Base-by-base conservation (phyloP, 75 land plant species). In the Sequoiadendron giganteum region DNA sequence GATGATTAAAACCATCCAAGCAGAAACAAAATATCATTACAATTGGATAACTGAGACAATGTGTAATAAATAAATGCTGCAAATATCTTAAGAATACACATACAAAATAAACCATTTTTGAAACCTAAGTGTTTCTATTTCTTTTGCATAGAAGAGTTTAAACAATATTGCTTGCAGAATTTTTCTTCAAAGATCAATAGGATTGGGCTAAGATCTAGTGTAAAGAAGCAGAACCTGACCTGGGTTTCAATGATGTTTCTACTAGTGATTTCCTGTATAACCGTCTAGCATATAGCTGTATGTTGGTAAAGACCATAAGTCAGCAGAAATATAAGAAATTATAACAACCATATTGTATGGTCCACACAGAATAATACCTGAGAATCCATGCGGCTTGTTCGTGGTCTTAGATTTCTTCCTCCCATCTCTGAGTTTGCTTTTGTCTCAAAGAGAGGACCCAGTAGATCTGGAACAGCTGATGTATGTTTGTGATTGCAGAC, bases 171-270 rank as follows among this genome's bases (percentile, higher is more conserved):
- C 25, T 78, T 21, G 8, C 81, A 78, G 40, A 40, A 36, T 36
- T 79, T 32, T 5, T 5, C 15, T 19, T 18, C 40, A 79, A 18
- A 79, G 82, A 47, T 47, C 32, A 39, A 28, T 25, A 73, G 84
- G 47, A 43, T 28, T 28, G 48, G 34, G n/a, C 45, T 39, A 82
- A 43, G 10, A 45, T 80, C 47, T 82, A 28, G 13, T 9, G 49
- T 82, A 10, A 47, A n/a, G 52, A 45, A 52, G 34, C 45, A 88
- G 40, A 88, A n/a, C 19, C 39, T 87, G 38, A 90, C 93, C 93
- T 92, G 13, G 92, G 93, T 89, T 90, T 92, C 73, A 92, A 85
- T 45, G 93, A 92, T 43, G 93, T 92, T 18, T 81, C 87, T 73
- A 92, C 93, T 79, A 92, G 87, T 84, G 89, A 83, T 61, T 92